A percentile compares a stretch with the other conserved stretches of the same genome.
Evolutionary conservation across 352 stramenopile genomes (phyloP).

Genomic region (Nothophytophthora sp.): DNA sequence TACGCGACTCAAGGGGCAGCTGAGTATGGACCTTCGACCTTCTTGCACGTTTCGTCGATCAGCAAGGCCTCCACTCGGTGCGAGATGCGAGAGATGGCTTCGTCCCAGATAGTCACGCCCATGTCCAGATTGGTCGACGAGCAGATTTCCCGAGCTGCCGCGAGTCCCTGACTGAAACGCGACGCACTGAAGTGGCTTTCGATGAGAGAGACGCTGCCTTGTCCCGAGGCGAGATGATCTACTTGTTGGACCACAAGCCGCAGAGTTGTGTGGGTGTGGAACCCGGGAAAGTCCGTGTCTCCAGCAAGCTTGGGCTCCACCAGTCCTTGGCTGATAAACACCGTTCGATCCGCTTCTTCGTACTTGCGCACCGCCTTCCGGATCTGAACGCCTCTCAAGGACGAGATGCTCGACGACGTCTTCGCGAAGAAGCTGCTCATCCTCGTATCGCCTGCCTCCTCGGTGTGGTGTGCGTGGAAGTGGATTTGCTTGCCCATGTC

Average conservation of each 20-base stretch:
- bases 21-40: too few species aligned
- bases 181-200: constrained; percentile 24
- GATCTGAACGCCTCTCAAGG: constrained; percentile 2
- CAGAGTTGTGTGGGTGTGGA: constrained; percentile 11
- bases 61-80: constrained; percentile 25
- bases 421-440: constrained; percentile 8
- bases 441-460: constrained; percentile 8
- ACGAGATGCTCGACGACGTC: background rate
- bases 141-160: background rate
- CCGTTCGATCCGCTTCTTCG: constrained; percentile 16
- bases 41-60: constrained; percentile 16
- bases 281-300: background rate
- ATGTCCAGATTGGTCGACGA: constrained; percentile 3
- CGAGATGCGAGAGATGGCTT: constrained; percentile 13
- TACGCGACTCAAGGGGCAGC: too few species aligned
- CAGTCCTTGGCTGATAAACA: constrained; percentile 22
- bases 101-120: constrained; percentile 16
- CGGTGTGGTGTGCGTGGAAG: constrained; percentile 4
- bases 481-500: background rate
- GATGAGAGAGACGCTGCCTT: background rate
- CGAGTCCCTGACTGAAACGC: constrained; percentile 1
- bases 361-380: constrained; percentile 18
- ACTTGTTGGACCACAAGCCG: constrained; percentile 8
- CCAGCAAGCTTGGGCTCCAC: constrained; percentile 9
- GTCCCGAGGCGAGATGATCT: background rate